Evolutionary conservation across 2,329 filamentous ascomycete genomes (phyloP), one percentile per base, ranked within the genome.

Genomic region (Rhynchosporium agropyri): DNA sequence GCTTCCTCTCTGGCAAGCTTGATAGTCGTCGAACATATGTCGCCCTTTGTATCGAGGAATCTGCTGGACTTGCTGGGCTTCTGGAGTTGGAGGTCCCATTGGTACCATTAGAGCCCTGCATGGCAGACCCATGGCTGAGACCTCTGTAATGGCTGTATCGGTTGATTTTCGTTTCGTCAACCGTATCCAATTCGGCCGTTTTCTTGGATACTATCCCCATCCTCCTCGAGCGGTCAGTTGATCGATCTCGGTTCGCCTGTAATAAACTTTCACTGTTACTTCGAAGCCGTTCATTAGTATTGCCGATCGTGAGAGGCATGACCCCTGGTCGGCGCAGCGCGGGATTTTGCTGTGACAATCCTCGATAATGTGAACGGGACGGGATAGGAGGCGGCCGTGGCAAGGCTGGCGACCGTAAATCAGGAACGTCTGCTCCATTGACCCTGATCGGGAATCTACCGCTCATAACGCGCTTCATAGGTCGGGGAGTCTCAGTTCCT

Each of bases 351-450:
- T 89, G 87, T 2, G 89, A 91, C 3, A 89, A 78, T 1, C 87
- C 87, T 36, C 93, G 87, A 69, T 91, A 91, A 74, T 97, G 92
- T 3, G 92, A 95, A 64, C 89, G 84, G 4, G 85, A 84, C 0
- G 92, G 92, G 64, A 96, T 90, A 0, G 90, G 90, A 2, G 93
- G 91, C 33, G 89, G 83, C 40, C 89, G 84, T 26, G 81, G 79
- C 10, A 84, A 77, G 43, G 82, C 86, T 13, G 90, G 90, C 3
- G 90, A 94, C 67, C 86, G 85, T 49, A 85, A 79, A 68, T 89
- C 86, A 42, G 84, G 78, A 3, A 88, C 78, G 61, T 95, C 91
- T 55, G 86, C 83, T 15, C 89, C 88, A 73, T 90, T 91, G 58
- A 92, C 89, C 70, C 87, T 88, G 71, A 89, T 84, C 1, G 86